Percentiles rank a stretch among this genome's conserved stretches.
These are phyloP conservation scores for Suillus americanus DNA, from an alignment of 768 basidiomycete species.

Conservation along the genomic window DNA sequence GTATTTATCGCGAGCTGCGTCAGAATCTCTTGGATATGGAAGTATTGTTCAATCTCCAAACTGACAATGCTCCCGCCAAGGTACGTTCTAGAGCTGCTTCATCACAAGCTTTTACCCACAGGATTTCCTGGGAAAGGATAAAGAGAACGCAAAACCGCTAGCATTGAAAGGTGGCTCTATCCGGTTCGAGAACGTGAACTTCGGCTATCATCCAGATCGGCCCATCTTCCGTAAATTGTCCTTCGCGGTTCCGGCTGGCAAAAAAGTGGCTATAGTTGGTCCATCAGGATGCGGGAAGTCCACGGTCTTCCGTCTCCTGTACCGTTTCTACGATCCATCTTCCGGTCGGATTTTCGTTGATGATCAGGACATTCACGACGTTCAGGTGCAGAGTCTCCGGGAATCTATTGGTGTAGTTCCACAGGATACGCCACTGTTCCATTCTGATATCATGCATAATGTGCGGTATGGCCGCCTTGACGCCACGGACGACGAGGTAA, in stretches of 20 bases:
- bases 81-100: slow-evolving; percentile 34
- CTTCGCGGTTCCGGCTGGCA: slow-evolving; percentile 92
- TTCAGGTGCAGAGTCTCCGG: slow-evolving; percentile 74
- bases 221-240: slow-evolving; percentile 88
- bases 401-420: slow-evolving; percentile 89
- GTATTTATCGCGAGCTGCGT: slow-evolving; percentile 94
- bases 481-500: slow-evolving; percentile 88
- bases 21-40: slow-evolving; percentile 99
- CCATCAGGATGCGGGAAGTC: slow-evolving; percentile 98
- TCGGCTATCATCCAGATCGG: slow-evolving; percentile 88
- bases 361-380: slow-evolving; percentile 77
- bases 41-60: slow-evolving; percentile 85
- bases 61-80: slow-evolving; percentile 70
- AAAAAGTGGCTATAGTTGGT: slow-evolving; percentile 96
- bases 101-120: not conserved
- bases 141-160: slow-evolving; percentile 65
- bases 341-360: slow-evolving; percentile 84
- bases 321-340: slow-evolving; percentile 88
- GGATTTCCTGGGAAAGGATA: slow-evolving; percentile 49
- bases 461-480: slow-evolving; percentile 88
- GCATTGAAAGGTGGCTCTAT: slow-evolving; percentile 80
- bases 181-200: slow-evolving; percentile 87
- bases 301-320: slow-evolving; percentile 91
- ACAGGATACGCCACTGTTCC: slow-evolving; percentile 97
- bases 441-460: slow-evolving; percentile 94